Evolutionary conservation across 176 grass and related monocot species (phyloP).

Genomic region (Saccharum spontaneum): DNA sequence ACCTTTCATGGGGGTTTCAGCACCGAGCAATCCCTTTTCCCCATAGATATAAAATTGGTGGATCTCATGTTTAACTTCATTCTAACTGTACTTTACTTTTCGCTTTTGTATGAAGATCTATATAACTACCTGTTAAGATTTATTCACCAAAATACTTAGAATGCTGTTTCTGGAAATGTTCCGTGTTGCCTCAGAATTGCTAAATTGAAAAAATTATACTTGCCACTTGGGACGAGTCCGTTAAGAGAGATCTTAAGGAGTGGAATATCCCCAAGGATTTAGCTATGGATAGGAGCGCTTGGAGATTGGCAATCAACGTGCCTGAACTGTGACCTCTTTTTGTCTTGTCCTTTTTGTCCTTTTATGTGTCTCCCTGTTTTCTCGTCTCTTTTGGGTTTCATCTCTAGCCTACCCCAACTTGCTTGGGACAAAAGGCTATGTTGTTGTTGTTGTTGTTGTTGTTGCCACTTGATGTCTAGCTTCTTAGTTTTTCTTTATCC

Average conservation of each 20-base stretch:
- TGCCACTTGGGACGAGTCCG: too few relatives aligned
- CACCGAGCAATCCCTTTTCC: neutral
- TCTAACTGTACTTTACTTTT: neutral
- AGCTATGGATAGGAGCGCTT: too few relatives aligned
- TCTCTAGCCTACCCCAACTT: too few relatives aligned
- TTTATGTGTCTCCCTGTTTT: too few relatives aligned
- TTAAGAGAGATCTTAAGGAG: too few relatives aligned
- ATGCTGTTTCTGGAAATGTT: neutral
- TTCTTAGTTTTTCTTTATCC: neutral
- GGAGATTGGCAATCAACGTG: too few relatives aligned
- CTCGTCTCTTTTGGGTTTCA: too few relatives aligned
- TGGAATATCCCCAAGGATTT: too few relatives aligned
- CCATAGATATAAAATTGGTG: neutral
- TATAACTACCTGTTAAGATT: neutral
- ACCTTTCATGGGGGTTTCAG: neutral
- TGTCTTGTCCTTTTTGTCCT: too few relatives aligned
- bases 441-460: too few relatives aligned
- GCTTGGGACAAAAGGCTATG: too few relatives aligned
- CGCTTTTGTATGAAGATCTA: neutral
- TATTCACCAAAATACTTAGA: neutral
- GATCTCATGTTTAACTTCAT: neutral
- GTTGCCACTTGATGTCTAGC: neutral
- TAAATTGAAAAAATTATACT: neutral
- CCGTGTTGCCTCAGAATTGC: neutral
- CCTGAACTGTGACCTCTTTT: too few relatives aligned